These are phyloP conservation scores for Borovskyia barvae DNA, from an alignment of 208 protist genomes.

Conservation along the genomic window DNA sequence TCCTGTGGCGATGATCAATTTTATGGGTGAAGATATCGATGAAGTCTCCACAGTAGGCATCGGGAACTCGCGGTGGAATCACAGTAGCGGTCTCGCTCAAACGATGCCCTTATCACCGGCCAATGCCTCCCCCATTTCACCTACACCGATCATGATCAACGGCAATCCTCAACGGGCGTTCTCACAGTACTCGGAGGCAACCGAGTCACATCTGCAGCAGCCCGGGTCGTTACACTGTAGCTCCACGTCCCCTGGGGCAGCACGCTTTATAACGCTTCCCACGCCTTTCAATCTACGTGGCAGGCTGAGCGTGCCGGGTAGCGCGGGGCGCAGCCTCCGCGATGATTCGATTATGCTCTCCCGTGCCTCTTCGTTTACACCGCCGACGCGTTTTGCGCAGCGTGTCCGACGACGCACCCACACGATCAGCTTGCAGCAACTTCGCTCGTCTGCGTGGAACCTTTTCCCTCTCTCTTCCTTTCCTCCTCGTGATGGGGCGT, in stretches of 20 bases:
- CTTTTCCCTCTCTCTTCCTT: constrained; percentile 6
- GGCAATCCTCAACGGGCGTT: constrained; percentile 8
- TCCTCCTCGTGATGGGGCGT: constrained; percentile 1
- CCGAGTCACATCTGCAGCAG: constrained; percentile 10
- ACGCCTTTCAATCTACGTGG: constrained; percentile 18
- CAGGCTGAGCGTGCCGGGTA: background rate
- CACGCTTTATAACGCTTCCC: constrained; percentile 20
- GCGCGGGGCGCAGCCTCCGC: constrained; percentile 15
- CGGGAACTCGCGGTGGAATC: no score
- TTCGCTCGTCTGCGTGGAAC: constrained; percentile 12
- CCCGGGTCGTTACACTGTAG: constrained; percentile 4
- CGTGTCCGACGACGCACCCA: constrained; percentile 19
- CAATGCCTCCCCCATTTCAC: background rate
- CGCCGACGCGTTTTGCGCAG: constrained; percentile 14
- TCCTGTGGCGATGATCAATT: no score
- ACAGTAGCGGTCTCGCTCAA: no score
- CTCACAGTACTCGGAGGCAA: constrained; percentile 19
- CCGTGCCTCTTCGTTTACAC: constrained; percentile 17
- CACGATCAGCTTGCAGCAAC: background rate
- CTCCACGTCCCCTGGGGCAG: constrained; percentile 4
- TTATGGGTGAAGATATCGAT: no score
- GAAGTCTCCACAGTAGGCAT: no score
- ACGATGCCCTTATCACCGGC: no score
- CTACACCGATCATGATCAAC: constrained; percentile 19
- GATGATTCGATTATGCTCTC: constrained; percentile 25